These are phyloP conservation scores for Geranium rotundifolium DNA, from an alignment of 345 rosid genomes.

Conservation along the genomic window DNA sequence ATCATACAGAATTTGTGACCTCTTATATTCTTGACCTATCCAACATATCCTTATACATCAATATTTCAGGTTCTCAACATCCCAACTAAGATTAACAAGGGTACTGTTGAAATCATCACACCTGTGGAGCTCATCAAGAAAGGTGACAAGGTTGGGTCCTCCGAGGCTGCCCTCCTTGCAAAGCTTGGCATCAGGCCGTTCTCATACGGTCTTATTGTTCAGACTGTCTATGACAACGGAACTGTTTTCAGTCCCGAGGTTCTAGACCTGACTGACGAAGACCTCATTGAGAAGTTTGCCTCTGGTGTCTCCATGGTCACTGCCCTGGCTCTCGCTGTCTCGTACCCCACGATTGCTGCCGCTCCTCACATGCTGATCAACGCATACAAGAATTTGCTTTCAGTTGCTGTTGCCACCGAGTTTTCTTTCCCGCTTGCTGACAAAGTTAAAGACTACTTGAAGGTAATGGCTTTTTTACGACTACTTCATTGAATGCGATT, in stretches of 20 bases:
- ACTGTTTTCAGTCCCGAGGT: slow-evolving; percentile 86
- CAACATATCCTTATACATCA: neutral
- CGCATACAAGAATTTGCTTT: slow-evolving; percentile 71
- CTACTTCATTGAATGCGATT: no score
- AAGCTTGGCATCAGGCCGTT: slow-evolving; percentile 91
- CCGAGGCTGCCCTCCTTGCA: slow-evolving; percentile 85
- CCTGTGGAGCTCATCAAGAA: slow-evolving; percentile 90
- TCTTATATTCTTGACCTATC: neutral
- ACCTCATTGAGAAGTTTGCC: slow-evolving; percentile 69
- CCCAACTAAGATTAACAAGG: slow-evolving; percentile 98
- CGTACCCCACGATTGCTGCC: slow-evolving; percentile 86
- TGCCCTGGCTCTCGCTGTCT: slow-evolving; percentile 52
- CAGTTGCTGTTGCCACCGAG: slow-evolving; percentile 62
- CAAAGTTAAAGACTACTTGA: slow-evolving; percentile 68
- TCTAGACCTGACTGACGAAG: slow-evolving; percentile 73
- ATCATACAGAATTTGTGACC: neutral
- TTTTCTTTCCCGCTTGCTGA: slow-evolving; percentile 76
- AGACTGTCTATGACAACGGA: slow-evolving; percentile 70
- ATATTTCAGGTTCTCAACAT: slow-evolving; percentile 62
- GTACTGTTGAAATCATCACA: slow-evolving; percentile 90
- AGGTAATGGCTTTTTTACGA: slow-evolving; percentile 24
- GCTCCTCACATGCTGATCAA: slow-evolving; percentile 89
- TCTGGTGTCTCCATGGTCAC: slow-evolving; percentile 64
- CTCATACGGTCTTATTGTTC: slow-evolving; percentile 75
- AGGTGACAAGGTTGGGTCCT: slow-evolving; percentile 94